Conservation (phyloP, 2,329 filamentous ascomycete species). For the Paracoccidioides brasiliensis region DNA sequence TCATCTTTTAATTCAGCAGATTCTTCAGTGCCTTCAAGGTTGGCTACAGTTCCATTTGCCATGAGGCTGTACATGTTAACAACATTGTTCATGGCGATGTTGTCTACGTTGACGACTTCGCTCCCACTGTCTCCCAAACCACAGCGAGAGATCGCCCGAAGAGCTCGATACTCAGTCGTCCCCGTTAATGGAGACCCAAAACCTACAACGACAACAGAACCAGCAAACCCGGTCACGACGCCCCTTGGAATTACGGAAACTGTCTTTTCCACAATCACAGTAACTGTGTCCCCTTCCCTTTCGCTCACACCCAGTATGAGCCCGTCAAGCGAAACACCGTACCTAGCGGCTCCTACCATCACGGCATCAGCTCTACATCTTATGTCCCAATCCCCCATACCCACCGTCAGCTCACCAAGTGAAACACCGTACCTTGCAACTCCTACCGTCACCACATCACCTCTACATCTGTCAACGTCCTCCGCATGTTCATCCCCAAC, state of each 20-base stretch:
- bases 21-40: neutral
- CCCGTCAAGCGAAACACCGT: neutral
- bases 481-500: neutral
- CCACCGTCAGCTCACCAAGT: neutral
- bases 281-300: neutral
- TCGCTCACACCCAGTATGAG: neutral
- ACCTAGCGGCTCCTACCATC: neutral
- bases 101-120: neutral
- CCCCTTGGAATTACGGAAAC: constrained; percentile 8
- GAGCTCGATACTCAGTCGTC: constrained; percentile 12
- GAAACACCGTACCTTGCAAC: neutral
- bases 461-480: neutral
- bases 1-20: neutral
- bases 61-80: constrained; percentile 6
- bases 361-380: neutral
- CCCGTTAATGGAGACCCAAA: constrained; percentile 11
- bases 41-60: neutral
- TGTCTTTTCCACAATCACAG: constrained; percentile 7
- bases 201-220: constrained; percentile 1
- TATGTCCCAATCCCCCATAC: constrained; percentile 1
- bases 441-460: neutral
- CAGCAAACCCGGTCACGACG: constrained; percentile 8
- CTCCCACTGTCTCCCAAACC: neutral
- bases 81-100: constrained; percentile 10
- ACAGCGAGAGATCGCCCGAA: neutral